Evolutionary conservation across 2,329 filamentous ascomycete genomes (phyloP), one percentile per base, ranked within the genome.

Genomic region (Pseudogymnoascus sp.): DNA sequence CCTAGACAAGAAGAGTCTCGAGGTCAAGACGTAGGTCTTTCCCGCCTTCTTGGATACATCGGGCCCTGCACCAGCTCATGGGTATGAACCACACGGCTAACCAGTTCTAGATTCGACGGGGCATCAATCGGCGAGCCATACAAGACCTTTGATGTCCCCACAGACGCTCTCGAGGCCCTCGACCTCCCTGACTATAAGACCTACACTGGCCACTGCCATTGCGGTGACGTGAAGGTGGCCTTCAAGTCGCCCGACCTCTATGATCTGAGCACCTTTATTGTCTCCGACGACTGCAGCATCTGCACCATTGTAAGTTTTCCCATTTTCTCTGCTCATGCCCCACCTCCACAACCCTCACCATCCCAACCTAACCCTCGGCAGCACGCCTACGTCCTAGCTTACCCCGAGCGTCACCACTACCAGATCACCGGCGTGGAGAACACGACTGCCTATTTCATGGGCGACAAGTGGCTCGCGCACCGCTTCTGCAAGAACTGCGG

Each of bases 121-220:
- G 45, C 45, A 52, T 52, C 45, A 18, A 3, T 30, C 10, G 45
- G 45, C 3, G 45, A 52, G 13, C 45, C 45, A 30, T 52, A 52
- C n/a, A 52, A 52, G 45, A 28, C 45, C n/a, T 30, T 52, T 19
- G 45, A 52, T 13, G 45, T 52, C 3, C 45, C 45, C 9, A 52
- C 45, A 30, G 45, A 52, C 9, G 8, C n/a, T 4, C 10, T 52
- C n/a, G 45, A 52, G 3, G 45, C 45, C 45, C 45, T 52, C 45
- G 45, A 52, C n/a, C 45, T 52, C 19, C 57, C 57, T 7, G 55
- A 18, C 10, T 35, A 38, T 4, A 57, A 57, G 55, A 37, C 30
- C 18, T 57, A 57, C 55, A 57, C 30, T 18, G 55, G 55, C 2
- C 55, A 57, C 18, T 57, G 55, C 30, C 55, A 57, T 30, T 57